phyloP scores from a whole-genome alignment of 1,139 yeast species.

The Blastobotrys aristatus region DNA sequence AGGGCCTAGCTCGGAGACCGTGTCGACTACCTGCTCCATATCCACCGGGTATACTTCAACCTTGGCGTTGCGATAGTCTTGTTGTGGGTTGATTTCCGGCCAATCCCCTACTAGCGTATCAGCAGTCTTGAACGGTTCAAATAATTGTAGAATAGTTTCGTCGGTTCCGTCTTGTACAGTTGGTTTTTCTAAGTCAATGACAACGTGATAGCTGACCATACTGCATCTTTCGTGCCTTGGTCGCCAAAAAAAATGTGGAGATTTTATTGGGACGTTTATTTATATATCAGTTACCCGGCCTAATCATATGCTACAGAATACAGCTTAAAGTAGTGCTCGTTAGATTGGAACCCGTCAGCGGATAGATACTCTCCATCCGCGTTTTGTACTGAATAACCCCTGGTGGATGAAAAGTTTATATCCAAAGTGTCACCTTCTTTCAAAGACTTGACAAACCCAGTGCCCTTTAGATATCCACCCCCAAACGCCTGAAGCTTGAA shows the following conservation, averaged over 20 bases:
- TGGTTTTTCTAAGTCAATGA: background rate
- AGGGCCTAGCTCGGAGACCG: conserved; percentile 3
- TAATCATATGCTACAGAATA: too few species aligned
- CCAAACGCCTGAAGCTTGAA: background rate
- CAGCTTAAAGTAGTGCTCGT: too few species aligned
- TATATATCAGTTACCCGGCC: too few species aligned
- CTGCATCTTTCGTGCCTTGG: background rate
- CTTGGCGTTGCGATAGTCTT: conserved; percentile 27
- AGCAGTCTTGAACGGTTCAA: background rate
- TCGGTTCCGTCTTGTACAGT: background rate
- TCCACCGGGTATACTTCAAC: conserved; percentile 34
- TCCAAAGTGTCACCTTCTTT: background rate
- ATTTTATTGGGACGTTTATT: too few species aligned
- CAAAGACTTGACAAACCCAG: background rate
- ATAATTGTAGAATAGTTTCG: background rate
- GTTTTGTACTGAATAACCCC: background rate
- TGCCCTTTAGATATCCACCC: background rate
- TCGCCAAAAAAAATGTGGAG: too few species aligned
- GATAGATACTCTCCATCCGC: background rate
- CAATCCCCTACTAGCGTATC: background rate
- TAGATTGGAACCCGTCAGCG: too few species aligned
- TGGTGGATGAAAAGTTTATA: background rate
- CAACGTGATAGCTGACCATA: background rate
- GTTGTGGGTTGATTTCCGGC: conserved; percentile 15
- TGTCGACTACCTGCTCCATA: conserved; percentile 17